A percentile compares a stretch with the other conserved stretches of the same genome.
Conservation (phyloP, 2,329 filamentous ascomycete genomes). For the Aspergillus alliaceus region DNA sequence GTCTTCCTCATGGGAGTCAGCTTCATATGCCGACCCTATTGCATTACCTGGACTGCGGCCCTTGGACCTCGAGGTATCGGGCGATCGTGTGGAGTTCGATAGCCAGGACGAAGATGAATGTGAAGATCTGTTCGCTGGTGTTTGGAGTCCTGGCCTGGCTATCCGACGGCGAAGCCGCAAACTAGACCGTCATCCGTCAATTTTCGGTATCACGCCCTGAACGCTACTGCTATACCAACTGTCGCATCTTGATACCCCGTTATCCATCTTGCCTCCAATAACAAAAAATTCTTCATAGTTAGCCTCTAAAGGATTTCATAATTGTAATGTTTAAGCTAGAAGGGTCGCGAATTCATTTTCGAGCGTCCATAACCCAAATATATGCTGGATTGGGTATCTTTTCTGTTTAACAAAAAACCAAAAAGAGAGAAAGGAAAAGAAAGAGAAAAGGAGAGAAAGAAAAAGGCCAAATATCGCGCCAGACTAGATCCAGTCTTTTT, state of each 20-base stretch:
- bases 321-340: not conserved
- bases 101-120: conserved; percentile 67
- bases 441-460: no score
- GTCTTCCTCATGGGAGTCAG: conserved; percentile 54
- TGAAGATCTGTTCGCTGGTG: conserved; percentile 63
- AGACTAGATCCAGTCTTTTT: no score
- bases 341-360: not conserved
- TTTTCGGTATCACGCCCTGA: conserved; percentile 23
- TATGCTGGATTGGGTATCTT: not conserved
- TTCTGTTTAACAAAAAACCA: no score
- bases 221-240: not conserved
- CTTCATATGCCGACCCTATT: conserved; percentile 13
- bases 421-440: no score
- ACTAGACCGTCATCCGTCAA: conserved; percentile 25
- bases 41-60: not conserved
- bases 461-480: no score
- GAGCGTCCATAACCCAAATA: not conserved
- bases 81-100: conserved; percentile 57
- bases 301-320: not conserved
- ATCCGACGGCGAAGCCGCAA: conserved; percentile 44
- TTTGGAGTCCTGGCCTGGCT: conserved; percentile 60
- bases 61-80: conserved; percentile 11
- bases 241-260: not conserved
- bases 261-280: not conserved
- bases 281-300: not conserved